These are phyloP conservation scores for Priceomyces carsonii DNA, from an alignment of 805 yeast genomes.

Conservation along the genomic window DNA sequence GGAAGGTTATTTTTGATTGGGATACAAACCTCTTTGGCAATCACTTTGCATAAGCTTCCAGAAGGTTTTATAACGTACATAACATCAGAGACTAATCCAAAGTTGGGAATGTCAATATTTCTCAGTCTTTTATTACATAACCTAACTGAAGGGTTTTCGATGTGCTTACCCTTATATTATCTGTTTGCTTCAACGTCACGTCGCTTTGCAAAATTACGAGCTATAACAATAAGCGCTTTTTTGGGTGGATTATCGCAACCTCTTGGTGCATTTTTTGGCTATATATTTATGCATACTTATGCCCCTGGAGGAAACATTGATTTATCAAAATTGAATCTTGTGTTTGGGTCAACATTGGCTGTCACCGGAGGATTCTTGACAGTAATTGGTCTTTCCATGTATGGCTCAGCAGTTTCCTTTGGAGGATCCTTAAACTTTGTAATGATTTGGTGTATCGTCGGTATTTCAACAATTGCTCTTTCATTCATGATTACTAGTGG, in stretches of 20 bases:
- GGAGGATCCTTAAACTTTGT: constrained; percentile 70
- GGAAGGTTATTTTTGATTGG: constrained; percentile 85
- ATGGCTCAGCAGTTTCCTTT: constrained; percentile 76
- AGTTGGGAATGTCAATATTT: constrained; percentile 77
- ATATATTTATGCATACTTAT: constrained; percentile 38
- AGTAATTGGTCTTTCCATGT: constrained; percentile 83
- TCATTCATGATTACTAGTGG: constrained; percentile 20
- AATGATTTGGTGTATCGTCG: constrained; percentile 58
- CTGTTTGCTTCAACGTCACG: constrained; percentile 55
- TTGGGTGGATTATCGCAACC: constrained; percentile 90
- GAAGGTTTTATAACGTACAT: constrained; percentile 91
- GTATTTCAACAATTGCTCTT: constrained; percentile 56
- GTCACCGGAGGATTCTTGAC: constrained; percentile 82
- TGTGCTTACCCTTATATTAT: constrained; percentile 86
- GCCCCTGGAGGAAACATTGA: constrained; percentile 31
- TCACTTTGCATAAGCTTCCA: constrained; percentile 87
- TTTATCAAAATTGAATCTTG: constrained; percentile 31
- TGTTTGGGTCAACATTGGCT: constrained; percentile 67
- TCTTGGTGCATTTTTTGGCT: constrained; percentile 79
- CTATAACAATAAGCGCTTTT: constrained; percentile 62
- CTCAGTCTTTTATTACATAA: constrained; percentile 86
- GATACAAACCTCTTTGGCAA: constrained; percentile 84
- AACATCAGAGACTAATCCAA: constrained; percentile 63
- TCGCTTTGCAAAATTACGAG: constrained; percentile 46
- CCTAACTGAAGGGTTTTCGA: constrained; percentile 90